These are phyloP conservation scores for Epichloe gansuensis DNA, from an alignment of 2,329 filamentous ascomycete genomes.

Conservation along the genomic window DNA sequence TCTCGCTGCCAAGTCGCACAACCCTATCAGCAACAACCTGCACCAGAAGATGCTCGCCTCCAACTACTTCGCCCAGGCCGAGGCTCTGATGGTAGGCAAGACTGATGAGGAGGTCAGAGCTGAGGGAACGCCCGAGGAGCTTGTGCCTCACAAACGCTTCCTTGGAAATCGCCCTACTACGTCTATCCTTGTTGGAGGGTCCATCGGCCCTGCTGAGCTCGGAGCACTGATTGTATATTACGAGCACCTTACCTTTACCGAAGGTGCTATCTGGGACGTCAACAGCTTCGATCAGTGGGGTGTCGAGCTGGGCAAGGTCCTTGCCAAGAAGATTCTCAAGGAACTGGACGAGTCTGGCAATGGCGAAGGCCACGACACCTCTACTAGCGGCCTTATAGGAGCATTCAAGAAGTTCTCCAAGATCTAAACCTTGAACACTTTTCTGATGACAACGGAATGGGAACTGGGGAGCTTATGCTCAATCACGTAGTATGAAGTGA, in stretches of 20 bases:
- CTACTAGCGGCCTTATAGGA: slow-evolving; percentile 78
- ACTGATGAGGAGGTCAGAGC: slow-evolving; percentile 65
- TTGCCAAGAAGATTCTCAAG: slow-evolving; percentile 80
- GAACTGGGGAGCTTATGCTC: neutral
- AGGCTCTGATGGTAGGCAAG: slow-evolving; percentile 86
- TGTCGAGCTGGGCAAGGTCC: slow-evolving; percentile 90
- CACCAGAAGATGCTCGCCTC: slow-evolving; percentile 95
- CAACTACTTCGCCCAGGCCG: slow-evolving; percentile 82
- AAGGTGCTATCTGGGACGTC: slow-evolving; percentile 98
- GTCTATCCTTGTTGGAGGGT: slow-evolving; percentile 75
- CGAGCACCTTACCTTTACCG: slow-evolving; percentile 95
- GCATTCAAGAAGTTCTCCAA: slow-evolving; percentile 71
- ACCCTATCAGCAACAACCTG: slow-evolving; percentile 80
- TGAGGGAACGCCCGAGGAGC: slow-evolving; percentile 57
- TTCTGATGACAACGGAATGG: neutral
- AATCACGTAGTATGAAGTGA: neutral
- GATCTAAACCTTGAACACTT: slow-evolving; percentile 23
- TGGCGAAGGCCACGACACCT: slow-evolving; percentile 65
- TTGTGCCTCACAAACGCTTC: slow-evolving; percentile 99
- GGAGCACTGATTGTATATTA: slow-evolving; percentile 97
- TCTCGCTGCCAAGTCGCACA: slow-evolving; percentile 90
- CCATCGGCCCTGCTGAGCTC: slow-evolving; percentile 87
- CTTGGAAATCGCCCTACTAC: slow-evolving; percentile 94
- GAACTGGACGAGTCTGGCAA: slow-evolving; percentile 74
- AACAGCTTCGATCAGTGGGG: slow-evolving; percentile 99